Evolutionary conservation across 257 asterid species (phyloP), one percentile per base, ranked within the genome.

Genomic region (Eucommia ulmoides): DNA sequence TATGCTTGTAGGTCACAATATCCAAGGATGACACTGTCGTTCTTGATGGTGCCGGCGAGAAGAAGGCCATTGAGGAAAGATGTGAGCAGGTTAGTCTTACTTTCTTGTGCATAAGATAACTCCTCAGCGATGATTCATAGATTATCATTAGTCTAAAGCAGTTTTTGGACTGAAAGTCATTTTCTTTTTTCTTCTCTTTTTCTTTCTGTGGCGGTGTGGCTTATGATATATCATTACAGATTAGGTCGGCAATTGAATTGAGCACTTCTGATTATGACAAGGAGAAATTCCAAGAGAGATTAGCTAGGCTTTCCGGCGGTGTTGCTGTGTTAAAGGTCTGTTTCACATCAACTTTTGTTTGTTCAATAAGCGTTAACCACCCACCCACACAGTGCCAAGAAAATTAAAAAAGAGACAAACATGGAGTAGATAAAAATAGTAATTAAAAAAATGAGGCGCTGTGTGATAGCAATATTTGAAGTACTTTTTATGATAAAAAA

Each of bases 231-330:
- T 3, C 12, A 18, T 52, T 50, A 50, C 89, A 88, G 95, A 78
- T 88, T 17, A 71, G 94, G 69, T 74, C 91, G 25, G 63, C 72
- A 53, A 75, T 88, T 51, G 97, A 88, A 54, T 45, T 67, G 63
- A 80, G 91, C 71, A 77, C 94, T 23, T 89, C 98, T 23, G 96
- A 82, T 52, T 89, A 82, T 41, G 96, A 85, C 68, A 88, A 88
- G 71, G 97, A 84, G 77, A 89, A 89, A 67, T 60, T 76, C 62
- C 96, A 89, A 69, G 97, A 85, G 61, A 77, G 98, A 67, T 83
- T 89, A 5, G 94, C 96, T 3, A 89, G 85, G 63, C 83, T 85
- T 51, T 89, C 98, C 50, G 98, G 98, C 41, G 98, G 98, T 45
- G 98, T 85, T 12, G 98, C 94, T 44, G 96, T 89, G 38, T 76